Evolutionary conservation across 257 asterid species (phyloP), one percentile per base, ranked within the genome.

Genomic region (Lavandula angustifolia): DNA sequence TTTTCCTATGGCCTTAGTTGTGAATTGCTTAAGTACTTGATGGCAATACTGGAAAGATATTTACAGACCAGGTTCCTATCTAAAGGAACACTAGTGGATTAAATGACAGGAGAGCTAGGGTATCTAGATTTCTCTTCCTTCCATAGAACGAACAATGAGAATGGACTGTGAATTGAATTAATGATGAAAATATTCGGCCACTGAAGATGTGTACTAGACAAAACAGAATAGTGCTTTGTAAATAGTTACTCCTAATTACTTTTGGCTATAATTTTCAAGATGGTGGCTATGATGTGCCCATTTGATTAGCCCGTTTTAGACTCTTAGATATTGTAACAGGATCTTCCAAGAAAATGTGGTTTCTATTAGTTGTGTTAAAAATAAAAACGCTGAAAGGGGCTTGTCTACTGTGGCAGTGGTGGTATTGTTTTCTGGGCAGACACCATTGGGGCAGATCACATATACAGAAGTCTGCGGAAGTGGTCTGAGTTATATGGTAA

Each of bases 351-450:
- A 44, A 51, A 37, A 37, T 35, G 41, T 33, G 14, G 38, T 34
- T 32, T 49, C 27, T 33, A 40, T 61, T 34, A 46, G 51, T n/a
- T n/a, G 3, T 11, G 14, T 12, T 10, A 60, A 46, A 56, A 10
- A 60, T 44, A 56, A 6, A 11, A 35, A 55, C 49, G 50, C 74
- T 54, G 54, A 68, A 32, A 37, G 13, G 14, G 17, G 27, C 13
- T 40, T 40, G 47, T 80, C 27, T 78, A 65, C 58, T 62, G 75
- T 66, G 40, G 81, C 94, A 94, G 99, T 41, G 99, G 99, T 35
- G 99, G 99, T 48, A 73, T 94, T 44, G 60, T 94, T 62, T 94
- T 81, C 84, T 94, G 99, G 99, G 99, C 95, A 6, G 99, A 94
- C 82, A 75, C 82, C 32, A 73, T 94, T 63, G 99, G 99, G 11